Base-by-base conservation (phyloP, 1,139 yeast species). In the Spathaspora sp. region DNA sequence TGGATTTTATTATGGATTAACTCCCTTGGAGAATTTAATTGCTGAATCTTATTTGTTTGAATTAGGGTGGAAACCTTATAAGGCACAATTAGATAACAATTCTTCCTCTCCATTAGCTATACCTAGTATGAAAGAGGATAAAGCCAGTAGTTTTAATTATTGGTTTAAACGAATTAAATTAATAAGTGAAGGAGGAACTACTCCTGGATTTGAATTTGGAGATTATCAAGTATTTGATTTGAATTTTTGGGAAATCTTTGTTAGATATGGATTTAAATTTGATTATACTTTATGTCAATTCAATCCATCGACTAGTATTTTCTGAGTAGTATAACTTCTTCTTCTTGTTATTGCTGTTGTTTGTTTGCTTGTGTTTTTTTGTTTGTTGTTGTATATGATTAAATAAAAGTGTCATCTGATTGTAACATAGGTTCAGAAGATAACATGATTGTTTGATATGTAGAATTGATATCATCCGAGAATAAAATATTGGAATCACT, bases 1-100 rank as follows among this genome's bases (percentile, higher is more conserved):
- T 59, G 87, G 85, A 3, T 80, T 69, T 56, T 83, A 81, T 55
- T 82, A 73, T 58, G 84, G 84, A 2, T 60, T 76, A 38, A 76
- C 84, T 1, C 80, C 78, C 11, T 63, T 68, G 46, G 85, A 80
- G 56, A 70, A 73, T 53, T 61, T 72, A 50, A 67, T 74, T 33
- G 79, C 80, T 2, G 80, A 74, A 56, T 56, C 65, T 2, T 65
- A 67, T 49, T 65, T 74, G 45, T 70, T 68, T 51, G 63, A 63
- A 44, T 58, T 74, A 40, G 78, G 78, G 2, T 74, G 80, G 80
- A 70, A 59, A 47, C 79, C 80, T 2, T 74, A 74, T 49, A 58
- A 50, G 55, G 54, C 49, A 38, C 53, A 43, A 44, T 43, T 45
- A 42, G 47, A 52, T 38, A 43, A 40, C 10, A 47, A 42, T 34